Percentiles rank a stretch among this genome's conserved stretches.
Evolutionary conservation across 805 yeast genomes (phyloP).

Genomic region (Brettanomyces anomalus): DNA sequence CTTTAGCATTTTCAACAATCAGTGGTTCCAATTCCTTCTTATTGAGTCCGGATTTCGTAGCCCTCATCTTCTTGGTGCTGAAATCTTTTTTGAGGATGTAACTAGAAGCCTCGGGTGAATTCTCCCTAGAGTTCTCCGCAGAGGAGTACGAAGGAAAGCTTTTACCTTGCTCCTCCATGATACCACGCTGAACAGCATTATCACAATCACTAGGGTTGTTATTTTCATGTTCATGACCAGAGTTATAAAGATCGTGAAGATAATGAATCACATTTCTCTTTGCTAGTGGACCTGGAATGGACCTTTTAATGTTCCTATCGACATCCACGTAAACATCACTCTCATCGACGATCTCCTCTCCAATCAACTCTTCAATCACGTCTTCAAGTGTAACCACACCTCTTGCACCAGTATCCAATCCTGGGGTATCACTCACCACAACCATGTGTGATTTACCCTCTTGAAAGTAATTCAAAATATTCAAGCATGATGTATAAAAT

Average conservation of each 20-base stretch:
- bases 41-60: too few relatives aligned
- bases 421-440: conserved; percentile 80
- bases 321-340: conserved; percentile 90
- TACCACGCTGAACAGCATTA: neutral
- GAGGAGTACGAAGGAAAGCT: neutral
- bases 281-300: conserved; percentile 66
- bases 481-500: conserved; percentile 84
- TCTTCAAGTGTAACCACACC: conserved; percentile 94
- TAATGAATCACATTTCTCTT: conserved; percentile 62
- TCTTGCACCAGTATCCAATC: conserved; percentile 66
- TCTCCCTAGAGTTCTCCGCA: too few relatives aligned
- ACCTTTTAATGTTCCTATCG: conserved; percentile 74
- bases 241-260: conserved; percentile 47
- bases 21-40: neutral
- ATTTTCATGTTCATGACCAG: conserved; percentile 1
- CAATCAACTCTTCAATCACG: conserved; percentile 95
- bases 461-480: conserved; percentile 91
- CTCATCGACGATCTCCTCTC: conserved; percentile 96
- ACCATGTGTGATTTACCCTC: conserved; percentile 98
- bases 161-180: neutral
- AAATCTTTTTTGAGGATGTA: conserved; percentile 2
- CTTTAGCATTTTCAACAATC: neutral
- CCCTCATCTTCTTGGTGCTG: neutral
- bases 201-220: neutral
- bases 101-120: neutral